Evolutionary conservation across 495 filamentous ascomycete species (phyloP), one percentile per base, ranked within the genome.

Genomic region (Xylaria castorea): DNA sequence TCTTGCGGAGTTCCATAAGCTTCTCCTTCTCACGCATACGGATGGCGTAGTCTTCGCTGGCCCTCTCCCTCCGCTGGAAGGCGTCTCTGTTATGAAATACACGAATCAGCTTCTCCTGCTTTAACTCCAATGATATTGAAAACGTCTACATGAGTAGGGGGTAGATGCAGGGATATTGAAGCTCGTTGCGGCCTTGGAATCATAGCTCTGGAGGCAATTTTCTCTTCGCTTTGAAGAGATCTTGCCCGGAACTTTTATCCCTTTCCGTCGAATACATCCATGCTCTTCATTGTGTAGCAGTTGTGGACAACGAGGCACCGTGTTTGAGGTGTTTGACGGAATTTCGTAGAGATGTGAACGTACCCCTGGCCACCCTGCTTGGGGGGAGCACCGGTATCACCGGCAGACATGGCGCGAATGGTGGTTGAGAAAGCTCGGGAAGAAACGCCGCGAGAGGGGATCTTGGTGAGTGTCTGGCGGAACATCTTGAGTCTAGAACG

Each of bases 21-120:
- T 97, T 97, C 84, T 92, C 88, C 81, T 89, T 85, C 88, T 99
- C 96, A 77, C 92, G 90, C 86, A 93, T 85, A 66, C 88, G 85
- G 83, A 99, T 93, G 85, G 92, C 92, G 74, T 88, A 87, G 79
- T 92, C 90, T 84, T 99, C 96, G 79, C 86, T 87, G 72, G 95
- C 95, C 74, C 90, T 90, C 84, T 99, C 96, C 75, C 96, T 94
- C 80, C 91, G 90, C 80, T 91, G 92, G 89, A 97, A 99, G 64
- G 91, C 87, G 80, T 99, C 96, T 72, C 95, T 95, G 73, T 76
- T 64, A 51, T 36, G 11, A 22, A 14, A 8, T 67, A 8, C 27
- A 20, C 22, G 55, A 22, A 42, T 71, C 66, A 74, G 42, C 27
- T 44, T 36, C 34, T 42, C 22, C 32, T 34, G 32, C 46, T 62